Evolutionary conservation across 2,329 filamentous ascomycete species (phyloP).

Genomic region (Alternaria arborescens): DNA sequence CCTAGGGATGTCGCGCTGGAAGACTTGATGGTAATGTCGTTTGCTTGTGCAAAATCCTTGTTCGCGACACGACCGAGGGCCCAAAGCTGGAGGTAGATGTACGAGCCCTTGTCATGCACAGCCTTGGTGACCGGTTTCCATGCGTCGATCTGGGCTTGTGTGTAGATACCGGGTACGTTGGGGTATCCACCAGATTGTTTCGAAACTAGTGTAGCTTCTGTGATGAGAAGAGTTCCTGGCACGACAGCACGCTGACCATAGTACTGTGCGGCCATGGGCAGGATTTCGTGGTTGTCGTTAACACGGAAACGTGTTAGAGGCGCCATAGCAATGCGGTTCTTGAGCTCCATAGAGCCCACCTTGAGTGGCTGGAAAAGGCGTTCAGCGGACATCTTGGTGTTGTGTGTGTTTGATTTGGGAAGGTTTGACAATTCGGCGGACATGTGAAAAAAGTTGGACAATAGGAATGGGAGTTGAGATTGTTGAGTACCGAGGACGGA

Average conservation of each 20-base stretch:
- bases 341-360: constrained; percentile 45
- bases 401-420: background rate
- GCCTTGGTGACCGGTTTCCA: constrained; percentile 70
- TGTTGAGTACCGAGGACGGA: background rate
- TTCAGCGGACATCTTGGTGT: constrained; percentile 35
- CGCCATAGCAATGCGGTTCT: constrained; percentile 49
- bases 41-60: constrained; percentile 45
- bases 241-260: constrained; percentile 63
- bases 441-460: background rate
- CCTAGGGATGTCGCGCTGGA: constrained; percentile 42
- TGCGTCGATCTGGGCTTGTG: constrained; percentile 55
- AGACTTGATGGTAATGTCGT: constrained; percentile 47
- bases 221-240: constrained; percentile 66
- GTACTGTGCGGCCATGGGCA: constrained; percentile 57
- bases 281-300: constrained; percentile 58
- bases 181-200: constrained; percentile 57
- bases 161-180: constrained; percentile 67
- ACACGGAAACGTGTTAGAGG: constrained; percentile 54
- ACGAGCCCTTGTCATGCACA: constrained; percentile 69
- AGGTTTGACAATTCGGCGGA: background rate
- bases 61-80: constrained; percentile 65
- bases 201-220: constrained; percentile 65
- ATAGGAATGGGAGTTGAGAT: background rate
- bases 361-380: constrained; percentile 49
- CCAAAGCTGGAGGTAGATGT: constrained; percentile 71